phyloP scores from a whole-genome alignment of 2,329 filamentous ascomycete genomes.

The Plectosphaerella sp. region DNA sequence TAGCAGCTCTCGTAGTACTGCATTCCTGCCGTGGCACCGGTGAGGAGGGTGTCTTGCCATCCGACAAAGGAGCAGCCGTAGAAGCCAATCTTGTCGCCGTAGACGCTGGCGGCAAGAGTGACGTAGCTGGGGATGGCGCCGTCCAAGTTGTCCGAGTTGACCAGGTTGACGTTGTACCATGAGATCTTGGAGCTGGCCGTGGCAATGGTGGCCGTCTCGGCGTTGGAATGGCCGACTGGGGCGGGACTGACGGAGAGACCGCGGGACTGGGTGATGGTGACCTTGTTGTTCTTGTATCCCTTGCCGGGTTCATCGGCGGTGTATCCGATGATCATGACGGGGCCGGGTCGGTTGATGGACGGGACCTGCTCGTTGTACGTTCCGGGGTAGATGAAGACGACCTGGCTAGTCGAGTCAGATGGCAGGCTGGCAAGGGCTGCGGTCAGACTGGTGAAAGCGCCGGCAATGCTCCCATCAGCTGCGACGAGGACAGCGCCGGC shows the following conservation, averaged over 20 bases:
- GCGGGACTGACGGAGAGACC: conserved; percentile 13
- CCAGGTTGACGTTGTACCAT: conserved; percentile 56
- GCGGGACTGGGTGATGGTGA: conserved; percentile 46
- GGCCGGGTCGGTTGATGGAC: conserved; percentile 39
- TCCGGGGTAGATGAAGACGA: conserved; percentile 35
- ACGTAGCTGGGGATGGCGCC: conserved; percentile 26
- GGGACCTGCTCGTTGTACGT: conserved; percentile 58
- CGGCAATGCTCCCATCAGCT: conserved; percentile 15
- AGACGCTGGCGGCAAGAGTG: conserved; percentile 40
- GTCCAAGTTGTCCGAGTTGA: conserved; percentile 22
- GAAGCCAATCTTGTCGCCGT: conserved; percentile 34
- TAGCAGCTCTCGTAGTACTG: conserved; percentile 40
- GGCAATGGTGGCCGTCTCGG: conserved; percentile 42
- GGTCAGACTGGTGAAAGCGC: conserved; percentile 22
- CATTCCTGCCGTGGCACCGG: conserved; percentile 28
- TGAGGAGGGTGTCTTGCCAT: conserved; percentile 46
- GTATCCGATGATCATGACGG: conserved; percentile 54
- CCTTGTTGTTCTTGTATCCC: conserved; percentile 50
- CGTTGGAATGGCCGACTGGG: conserved; percentile 35
- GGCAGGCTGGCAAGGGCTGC: conserved; percentile 19
- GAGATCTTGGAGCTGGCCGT: conserved; percentile 38
- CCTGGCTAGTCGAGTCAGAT: conserved; percentile 19
- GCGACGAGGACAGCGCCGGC: conserved; percentile 36
- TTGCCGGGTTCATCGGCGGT: conserved; percentile 40
- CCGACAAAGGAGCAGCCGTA: conserved; percentile 41